Conservation (phyloP, 116 monocot genomes). For the Iris pallida region DNA sequence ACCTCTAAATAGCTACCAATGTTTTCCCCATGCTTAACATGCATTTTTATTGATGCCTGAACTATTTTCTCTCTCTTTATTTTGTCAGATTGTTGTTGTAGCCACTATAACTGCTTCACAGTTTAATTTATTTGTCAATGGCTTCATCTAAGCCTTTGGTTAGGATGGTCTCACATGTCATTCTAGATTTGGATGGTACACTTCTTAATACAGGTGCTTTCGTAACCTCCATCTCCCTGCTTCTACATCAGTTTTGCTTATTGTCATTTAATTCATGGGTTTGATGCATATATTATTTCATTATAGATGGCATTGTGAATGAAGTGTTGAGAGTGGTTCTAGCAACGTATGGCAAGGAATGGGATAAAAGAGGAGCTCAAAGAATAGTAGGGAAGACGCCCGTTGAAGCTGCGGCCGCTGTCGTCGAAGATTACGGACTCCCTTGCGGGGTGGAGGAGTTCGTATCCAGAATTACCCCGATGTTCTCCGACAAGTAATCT, state of each 20-base stretch:
- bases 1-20: too few species aligned
- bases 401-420: conserved; percentile 55
- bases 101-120: background rate
- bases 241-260: background rate
- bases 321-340: conserved; percentile 61
- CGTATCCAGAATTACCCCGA: conserved; percentile 50
- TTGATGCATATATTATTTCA: background rate
- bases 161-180: conserved; percentile 68
- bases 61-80: background rate
- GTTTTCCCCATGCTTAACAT: too few species aligned
- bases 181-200: conserved; percentile 93
- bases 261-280: background rate
- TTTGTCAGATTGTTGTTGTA: background rate
- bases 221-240: background rate
- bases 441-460: conserved; percentile 68
- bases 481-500: conserved; percentile 65
- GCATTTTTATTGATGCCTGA: too few species aligned
- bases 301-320: conserved; percentile 68
- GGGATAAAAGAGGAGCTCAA: conserved; percentile 53
- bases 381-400: conserved; percentile 83
- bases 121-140: conserved; percentile 22
- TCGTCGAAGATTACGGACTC: conserved; percentile 76
- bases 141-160: conserved; percentile 37
- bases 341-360: conserved; percentile 63
- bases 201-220: conserved; percentile 85